Evolutionary conservation across 2,329 filamentous ascomycete species (phyloP).

Genomic region (Diaporthe ilicicola): DNA sequence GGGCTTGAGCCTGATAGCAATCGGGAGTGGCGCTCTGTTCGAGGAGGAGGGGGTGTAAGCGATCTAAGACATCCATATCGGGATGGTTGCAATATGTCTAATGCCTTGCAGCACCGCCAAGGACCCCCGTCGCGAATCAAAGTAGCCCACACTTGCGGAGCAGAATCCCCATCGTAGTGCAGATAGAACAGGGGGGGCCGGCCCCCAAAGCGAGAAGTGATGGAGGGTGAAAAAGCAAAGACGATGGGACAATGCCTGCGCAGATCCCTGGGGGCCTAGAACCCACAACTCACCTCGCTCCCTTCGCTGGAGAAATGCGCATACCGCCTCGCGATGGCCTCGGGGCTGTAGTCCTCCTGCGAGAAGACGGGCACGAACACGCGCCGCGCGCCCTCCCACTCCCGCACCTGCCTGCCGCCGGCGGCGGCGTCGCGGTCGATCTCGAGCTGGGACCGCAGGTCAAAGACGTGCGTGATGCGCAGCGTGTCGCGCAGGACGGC

Average conservation of each 20-base stretch:
- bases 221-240: background rate
- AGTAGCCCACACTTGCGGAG: background rate
- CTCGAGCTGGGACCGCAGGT: slow-evolving; percentile 71
- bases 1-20: background rate
- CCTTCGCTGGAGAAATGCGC: slow-evolving; percentile 66
- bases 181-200: slow-evolving; percentile 27
- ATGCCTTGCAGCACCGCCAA: background rate
- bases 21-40: too few species aligned
- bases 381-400: slow-evolving; percentile 61
- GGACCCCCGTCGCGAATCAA: background rate
- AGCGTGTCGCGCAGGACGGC: slow-evolving; percentile 57
- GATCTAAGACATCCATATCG: background rate
- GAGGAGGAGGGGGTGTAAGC: background rate
- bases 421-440: slow-evolving; percentile 53
- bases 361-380: slow-evolving; percentile 72
- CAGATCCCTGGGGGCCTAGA: too few species aligned
- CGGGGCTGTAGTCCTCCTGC: slow-evolving; percentile 68
- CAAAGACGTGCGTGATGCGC: slow-evolving; percentile 72
- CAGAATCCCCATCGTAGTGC: background rate
- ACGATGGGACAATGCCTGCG: slow-evolving; percentile 6
- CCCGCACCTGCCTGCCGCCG: slow-evolving; percentile 46
- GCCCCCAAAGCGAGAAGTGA: too few species aligned
- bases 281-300: slow-evolving; percentile 46
- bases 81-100: background rate
- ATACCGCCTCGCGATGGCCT: slow-evolving; percentile 68